These are phyloP conservation scores for Podospora appendiculata DNA, from an alignment of 495 filamentous ascomycete species.

Conservation along the genomic window DNA sequence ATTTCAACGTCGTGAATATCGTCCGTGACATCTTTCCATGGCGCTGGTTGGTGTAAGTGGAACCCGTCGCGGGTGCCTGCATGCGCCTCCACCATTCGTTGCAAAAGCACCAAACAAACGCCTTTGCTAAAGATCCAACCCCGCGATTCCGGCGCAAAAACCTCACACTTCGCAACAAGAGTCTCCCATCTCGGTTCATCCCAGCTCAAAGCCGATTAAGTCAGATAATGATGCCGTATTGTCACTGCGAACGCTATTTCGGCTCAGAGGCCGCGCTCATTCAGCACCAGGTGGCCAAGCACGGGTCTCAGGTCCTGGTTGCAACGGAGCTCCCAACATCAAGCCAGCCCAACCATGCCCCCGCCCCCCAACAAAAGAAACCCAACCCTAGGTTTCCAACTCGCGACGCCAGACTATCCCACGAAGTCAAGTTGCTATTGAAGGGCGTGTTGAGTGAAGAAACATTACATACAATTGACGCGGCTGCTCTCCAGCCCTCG, in stretches of 20 bases:
- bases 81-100: too few species aligned
- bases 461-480: background rate
- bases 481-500: background rate
- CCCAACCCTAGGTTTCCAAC: background rate
- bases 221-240: background rate
- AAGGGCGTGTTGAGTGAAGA: background rate
- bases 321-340: too few species aligned
- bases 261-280: background rate
- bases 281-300: constrained; percentile 5
- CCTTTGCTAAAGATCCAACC: too few species aligned
- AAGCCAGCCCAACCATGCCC: background rate
- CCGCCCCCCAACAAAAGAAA: background rate
- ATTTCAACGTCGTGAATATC: too few species aligned
- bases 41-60: too few species aligned
- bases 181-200: too few species aligned
- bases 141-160: too few species aligned
- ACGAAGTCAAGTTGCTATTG: background rate
- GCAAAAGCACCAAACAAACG: too few species aligned
- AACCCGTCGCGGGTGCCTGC: too few species aligned
- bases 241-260: background rate
- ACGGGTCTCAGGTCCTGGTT: background rate
- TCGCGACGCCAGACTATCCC: background rate
- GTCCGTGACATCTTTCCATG: too few species aligned
- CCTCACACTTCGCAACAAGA: too few species aligned
- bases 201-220: too few species aligned